A percentile compares a stretch with the other conserved stretches of the same genome.
Evolutionary conservation across 73 alveolate species (phyloP).

Genomic region (Effrenium voratum): DNA sequence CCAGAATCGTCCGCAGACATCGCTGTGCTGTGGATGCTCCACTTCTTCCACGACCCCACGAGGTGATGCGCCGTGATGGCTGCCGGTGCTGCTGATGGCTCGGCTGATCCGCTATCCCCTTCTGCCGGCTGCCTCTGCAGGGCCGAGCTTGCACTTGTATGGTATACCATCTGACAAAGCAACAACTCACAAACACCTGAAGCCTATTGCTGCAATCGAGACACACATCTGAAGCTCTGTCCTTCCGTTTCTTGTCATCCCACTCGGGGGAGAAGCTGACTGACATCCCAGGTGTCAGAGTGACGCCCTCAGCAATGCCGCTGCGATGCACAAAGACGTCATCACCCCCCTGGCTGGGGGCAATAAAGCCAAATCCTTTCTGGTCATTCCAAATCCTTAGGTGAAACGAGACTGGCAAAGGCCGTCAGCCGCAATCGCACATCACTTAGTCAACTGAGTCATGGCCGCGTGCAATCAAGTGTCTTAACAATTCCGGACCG

Average conservation of each 20-base stretch:
- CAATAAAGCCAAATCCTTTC: slow-evolving; percentile 89
- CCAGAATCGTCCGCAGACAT: slow-evolving; percentile 66
- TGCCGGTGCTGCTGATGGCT: too few species aligned
- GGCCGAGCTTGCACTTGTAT: too few species aligned
- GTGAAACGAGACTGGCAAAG: background rate
- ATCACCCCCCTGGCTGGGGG: slow-evolving; percentile 89
- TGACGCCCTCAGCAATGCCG: slow-evolving; percentile 36
- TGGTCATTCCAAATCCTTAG: slow-evolving; percentile 82
- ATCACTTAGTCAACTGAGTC: background rate
- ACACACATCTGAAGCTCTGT: slow-evolving; percentile 47
- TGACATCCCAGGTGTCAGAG: slow-evolving; percentile 32
- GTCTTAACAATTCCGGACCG: background rate
- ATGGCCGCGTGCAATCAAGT: background rate
- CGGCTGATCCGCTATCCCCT: too few species aligned
- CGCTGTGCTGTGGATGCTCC: slow-evolving; percentile 75
- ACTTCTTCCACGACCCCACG: slow-evolving; percentile 85
- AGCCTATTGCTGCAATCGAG: too few species aligned
- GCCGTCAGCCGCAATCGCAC: background rate
- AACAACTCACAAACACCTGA: too few species aligned
- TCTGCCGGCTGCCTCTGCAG: too few species aligned
- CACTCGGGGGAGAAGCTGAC: slow-evolving; percentile 53
- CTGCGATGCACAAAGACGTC: slow-evolving; percentile 83
- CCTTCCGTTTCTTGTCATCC: slow-evolving; percentile 77
- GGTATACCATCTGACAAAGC: too few species aligned
- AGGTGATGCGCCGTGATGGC: slow-evolving; percentile 82